Conservation (phyloP, 106 monocot genomes). For the Phalaenopsis equestris region DNA sequence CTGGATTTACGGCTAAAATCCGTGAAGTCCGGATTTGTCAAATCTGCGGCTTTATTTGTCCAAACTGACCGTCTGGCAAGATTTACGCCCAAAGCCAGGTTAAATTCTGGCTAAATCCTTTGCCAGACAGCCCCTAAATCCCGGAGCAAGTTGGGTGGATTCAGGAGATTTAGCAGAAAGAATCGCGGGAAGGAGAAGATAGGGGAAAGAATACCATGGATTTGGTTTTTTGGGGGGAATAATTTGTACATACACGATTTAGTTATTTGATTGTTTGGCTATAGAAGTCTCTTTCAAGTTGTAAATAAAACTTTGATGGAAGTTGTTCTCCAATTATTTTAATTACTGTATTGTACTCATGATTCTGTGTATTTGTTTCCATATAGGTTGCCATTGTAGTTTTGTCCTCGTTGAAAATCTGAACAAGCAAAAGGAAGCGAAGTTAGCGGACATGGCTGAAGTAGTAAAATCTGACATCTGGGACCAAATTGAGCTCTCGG, state of each 20-base stretch:
- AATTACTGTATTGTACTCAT: neutral
- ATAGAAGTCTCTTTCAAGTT: neutral
- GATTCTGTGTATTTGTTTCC: neutral
- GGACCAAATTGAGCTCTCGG: slow-evolving; percentile 7
- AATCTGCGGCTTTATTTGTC: too few relatives aligned
- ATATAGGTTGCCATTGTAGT: neutral
- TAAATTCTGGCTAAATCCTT: too few relatives aligned
- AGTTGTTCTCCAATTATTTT: neutral
- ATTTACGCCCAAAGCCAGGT: too few relatives aligned
- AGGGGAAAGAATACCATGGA: too few relatives aligned
- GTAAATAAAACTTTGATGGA: neutral
- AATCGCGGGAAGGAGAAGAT: too few relatives aligned
- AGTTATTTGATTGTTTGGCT: neutral
- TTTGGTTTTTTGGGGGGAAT: too few relatives aligned
- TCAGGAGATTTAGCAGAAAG: too few relatives aligned
- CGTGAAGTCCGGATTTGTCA: too few relatives aligned
- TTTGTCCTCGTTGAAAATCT: neutral
- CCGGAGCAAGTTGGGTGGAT: too few relatives aligned
- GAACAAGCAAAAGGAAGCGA: neutral
- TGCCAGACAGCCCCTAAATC: too few relatives aligned
- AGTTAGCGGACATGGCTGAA: slow-evolving; percentile 5
- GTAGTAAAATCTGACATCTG: neutral
- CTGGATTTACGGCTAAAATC: too few relatives aligned
- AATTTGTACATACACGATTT: neutral
- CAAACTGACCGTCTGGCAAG: too few relatives aligned